A percentile compares a stretch with the other conserved stretches of the same genome.
Conservation (phyloP, 345 rosid species). For the Citrus mangshanensis region DNA sequence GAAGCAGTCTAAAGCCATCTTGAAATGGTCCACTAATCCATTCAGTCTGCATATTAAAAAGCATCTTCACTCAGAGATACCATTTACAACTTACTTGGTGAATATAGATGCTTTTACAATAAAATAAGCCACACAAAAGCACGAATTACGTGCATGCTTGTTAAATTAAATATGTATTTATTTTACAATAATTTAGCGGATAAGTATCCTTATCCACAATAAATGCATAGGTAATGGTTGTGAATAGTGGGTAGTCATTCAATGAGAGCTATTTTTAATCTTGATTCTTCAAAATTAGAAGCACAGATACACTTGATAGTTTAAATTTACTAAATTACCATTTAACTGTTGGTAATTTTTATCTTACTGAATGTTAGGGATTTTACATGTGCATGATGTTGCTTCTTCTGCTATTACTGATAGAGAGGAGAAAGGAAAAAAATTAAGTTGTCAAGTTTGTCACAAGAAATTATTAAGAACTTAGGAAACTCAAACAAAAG, state of each 20-base stretch:
- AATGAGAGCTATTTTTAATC: neutral
- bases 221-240: neutral
- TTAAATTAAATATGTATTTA: neutral
- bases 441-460: neutral
- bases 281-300: neutral
- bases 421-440: too few species aligned
- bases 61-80: conserved; percentile 6
- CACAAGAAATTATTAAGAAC: neutral
- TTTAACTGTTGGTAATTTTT: neutral
- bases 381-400: neutral
- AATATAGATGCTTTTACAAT: neutral
- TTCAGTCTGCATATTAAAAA: conserved; percentile 47
- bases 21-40: conserved; percentile 72
- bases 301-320: neutral
- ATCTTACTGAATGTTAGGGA: neutral
- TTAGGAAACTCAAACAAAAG: neutral
- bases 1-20: conserved; percentile 90
- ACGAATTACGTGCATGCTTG: neutral
- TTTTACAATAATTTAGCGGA: neutral
- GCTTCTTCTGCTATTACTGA: neutral
- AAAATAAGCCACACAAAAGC: neutral
- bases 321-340: neutral
- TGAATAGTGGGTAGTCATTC: neutral
- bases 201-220: neutral
- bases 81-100: conserved; percentile 1